Percentiles rank a stretch among this genome's conserved stretches.
These are phyloP conservation scores for Citrus glauca DNA, from an alignment of 345 rosid genomes.

Conservation along the genomic window DNA sequence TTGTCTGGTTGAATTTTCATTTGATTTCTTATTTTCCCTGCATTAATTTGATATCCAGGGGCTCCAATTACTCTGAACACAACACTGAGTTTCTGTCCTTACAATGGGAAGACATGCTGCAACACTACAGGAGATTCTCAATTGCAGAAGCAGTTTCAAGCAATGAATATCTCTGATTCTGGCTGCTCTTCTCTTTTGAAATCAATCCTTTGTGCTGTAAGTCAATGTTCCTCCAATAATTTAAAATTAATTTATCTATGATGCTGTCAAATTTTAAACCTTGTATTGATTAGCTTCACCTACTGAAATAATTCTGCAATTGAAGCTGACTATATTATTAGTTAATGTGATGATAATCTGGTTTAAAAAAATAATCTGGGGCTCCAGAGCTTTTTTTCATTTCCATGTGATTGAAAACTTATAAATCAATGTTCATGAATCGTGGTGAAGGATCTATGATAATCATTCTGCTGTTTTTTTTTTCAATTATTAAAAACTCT, in stretches of 20 bases:
- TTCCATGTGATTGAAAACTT: background rate
- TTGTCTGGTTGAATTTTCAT: conserved; percentile 4
- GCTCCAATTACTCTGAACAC: conserved; percentile 56
- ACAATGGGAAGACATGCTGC: conserved; percentile 83
- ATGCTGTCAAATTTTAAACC: background rate
- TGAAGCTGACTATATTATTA: background rate
- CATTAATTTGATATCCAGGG: conserved; percentile 34
- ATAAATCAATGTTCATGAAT: background rate
- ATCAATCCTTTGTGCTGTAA: conserved; percentile 82
- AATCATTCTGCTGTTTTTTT: background rate
- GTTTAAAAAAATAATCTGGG: background rate
- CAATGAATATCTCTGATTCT: conserved; percentile 67
- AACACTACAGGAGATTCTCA: conserved; percentile 60
- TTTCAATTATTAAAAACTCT: background rate
- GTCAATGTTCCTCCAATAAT: conserved; percentile 10
- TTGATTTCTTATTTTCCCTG: background rate
- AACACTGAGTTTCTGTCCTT: conserved; percentile 69
- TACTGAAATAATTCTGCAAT: background rate
- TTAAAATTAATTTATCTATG: background rate
- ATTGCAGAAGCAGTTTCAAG: conserved; percentile 62
- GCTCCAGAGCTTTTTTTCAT: background rate
- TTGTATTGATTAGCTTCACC: background rate
- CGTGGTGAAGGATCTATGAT: background rate
- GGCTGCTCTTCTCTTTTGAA: conserved; percentile 64
- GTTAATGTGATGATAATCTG: background rate